Evolutionary conservation across 768 basidiomycete genomes (phyloP).

Genomic region (Suillus tomentosus): DNA sequence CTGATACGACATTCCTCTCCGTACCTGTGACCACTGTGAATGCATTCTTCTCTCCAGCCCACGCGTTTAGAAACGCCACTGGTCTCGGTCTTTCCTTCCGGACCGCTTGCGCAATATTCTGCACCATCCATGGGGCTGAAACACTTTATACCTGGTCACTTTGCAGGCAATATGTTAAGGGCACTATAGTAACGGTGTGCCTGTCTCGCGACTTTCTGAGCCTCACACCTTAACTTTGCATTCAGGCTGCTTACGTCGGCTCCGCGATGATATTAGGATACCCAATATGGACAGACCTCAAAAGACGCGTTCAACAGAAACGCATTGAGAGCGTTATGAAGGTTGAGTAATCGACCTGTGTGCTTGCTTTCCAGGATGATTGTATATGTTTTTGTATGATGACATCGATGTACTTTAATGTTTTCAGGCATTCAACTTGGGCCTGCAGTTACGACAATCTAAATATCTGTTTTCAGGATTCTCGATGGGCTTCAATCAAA

Average conservation of each 20-base stretch:
- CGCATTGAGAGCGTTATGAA: slow-evolving; percentile 85
- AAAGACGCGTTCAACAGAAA: slow-evolving; percentile 60
- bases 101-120: slow-evolving; percentile 11
- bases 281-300: slow-evolving; percentile 55
- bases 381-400: not conserved
- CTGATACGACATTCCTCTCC: slow-evolving; percentile 4
- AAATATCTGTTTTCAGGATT: not conserved
- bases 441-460: not conserved
- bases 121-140: slow-evolving; percentile 26
- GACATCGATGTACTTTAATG: not conserved
- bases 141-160: slow-evolving; percentile 31
- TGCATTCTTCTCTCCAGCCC: slow-evolving; percentile 25
- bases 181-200: slow-evolving; percentile 23
- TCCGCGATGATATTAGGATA: slow-evolving; percentile 55
- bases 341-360: slow-evolving; percentile 42
- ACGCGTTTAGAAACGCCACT: slow-evolving; percentile 11
- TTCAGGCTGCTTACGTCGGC: slow-evolving; percentile 54
- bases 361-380: not conserved
- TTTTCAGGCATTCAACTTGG: not conserved
- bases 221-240: not conserved
- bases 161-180: slow-evolving; percentile 31
- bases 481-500: not conserved
- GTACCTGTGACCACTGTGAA: slow-evolving; percentile 20
- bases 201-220: not conserved
- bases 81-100: slow-evolving; percentile 23